phyloP scores from a whole-genome alignment of 2,329 filamentous ascomycete genomes.

The Penicillium sp. region DNA sequence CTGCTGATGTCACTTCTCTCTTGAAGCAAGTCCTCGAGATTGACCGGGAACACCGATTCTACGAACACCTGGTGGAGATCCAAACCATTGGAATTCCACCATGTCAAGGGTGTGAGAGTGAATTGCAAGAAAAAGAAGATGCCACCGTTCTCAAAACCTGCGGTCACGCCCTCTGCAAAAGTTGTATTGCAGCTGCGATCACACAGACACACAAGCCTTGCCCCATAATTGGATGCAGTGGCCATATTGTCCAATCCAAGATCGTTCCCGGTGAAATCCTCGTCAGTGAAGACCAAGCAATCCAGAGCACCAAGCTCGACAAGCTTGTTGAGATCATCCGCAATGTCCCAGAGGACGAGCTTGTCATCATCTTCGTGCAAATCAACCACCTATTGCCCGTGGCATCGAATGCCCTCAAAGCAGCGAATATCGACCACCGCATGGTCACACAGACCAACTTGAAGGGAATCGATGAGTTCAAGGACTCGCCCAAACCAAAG shows the following conservation, averaged over 20 bases:
- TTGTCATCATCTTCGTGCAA: conserved; percentile 57
- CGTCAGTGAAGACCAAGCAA: conserved; percentile 25
- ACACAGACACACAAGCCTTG: conserved; percentile 35
- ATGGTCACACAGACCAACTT: conserved; percentile 35
- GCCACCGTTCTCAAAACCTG: conserved; percentile 47
- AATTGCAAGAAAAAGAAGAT: conserved; percentile 24
- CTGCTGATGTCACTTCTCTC: conserved; percentile 13
- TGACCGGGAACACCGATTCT: conserved; percentile 23
- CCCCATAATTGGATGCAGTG: conserved; percentile 39
- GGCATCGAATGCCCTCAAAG: conserved; percentile 25
- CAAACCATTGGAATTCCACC: conserved; percentile 10
- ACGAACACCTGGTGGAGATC: conserved; percentile 16
- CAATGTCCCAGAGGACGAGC: conserved; percentile 43
- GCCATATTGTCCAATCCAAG: conserved; percentile 37
- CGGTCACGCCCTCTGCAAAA: conserved; percentile 51
- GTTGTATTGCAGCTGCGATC: conserved; percentile 30
- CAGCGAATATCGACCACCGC: conserved; percentile 30
- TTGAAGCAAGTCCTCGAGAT: conserved; percentile 20
- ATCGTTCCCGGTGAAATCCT: conserved; percentile 41
- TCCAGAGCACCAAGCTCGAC: conserved; percentile 49
- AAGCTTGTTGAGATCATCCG: conserved; percentile 46
- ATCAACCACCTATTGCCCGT: conserved; percentile 45
- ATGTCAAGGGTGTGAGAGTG: conserved; percentile 27
- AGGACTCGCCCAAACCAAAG: not conserved
- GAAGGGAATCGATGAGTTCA: conserved; percentile 35